phyloP scores from a whole-genome alignment of 2,329 filamentous ascomycete species.

The Ceratocystis harringtonii region DNA sequence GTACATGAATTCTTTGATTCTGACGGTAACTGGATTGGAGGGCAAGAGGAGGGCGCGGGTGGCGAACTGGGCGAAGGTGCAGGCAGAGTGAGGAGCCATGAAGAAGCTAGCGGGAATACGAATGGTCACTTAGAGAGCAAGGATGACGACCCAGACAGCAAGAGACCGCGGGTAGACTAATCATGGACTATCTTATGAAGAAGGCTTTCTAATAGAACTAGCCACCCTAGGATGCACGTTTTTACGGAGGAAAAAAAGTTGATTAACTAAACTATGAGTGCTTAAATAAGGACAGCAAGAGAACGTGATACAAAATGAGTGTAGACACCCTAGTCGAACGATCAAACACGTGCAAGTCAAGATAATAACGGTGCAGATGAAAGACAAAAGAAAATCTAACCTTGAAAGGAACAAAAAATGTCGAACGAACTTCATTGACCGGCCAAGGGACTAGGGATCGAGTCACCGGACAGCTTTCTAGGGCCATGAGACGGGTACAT shows the following conservation, averaged over 20 bases:
- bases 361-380: not conserved
- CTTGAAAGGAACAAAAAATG: not conserved
- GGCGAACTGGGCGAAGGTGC: slow-evolving; percentile 49
- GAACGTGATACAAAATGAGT: not conserved
- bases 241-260: not conserved
- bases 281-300: not conserved
- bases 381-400: not conserved
- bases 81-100: slow-evolving; percentile 39
- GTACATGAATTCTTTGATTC: slow-evolving; percentile 70
- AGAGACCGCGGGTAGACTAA: slow-evolving; percentile 34
- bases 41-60: slow-evolving; percentile 36
- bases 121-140: slow-evolving; percentile 29
- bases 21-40: slow-evolving; percentile 59
- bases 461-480: not conserved
- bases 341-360: not conserved
- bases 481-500: not conserved
- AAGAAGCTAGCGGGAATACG: slow-evolving; percentile 42
- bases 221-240: not conserved
- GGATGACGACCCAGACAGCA: slow-evolving; percentile 31
- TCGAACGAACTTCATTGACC: not conserved
- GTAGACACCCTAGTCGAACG: no score
- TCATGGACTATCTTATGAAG: not conserved
- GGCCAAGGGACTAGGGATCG: not conserved
- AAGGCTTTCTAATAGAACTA: not conserved
- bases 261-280: slow-evolving; percentile 1